Evolutionary conservation across 805 yeast species (phyloP), one percentile per base, ranked within the genome.

Genomic region (Kockiozyma suomiensis): DNA sequence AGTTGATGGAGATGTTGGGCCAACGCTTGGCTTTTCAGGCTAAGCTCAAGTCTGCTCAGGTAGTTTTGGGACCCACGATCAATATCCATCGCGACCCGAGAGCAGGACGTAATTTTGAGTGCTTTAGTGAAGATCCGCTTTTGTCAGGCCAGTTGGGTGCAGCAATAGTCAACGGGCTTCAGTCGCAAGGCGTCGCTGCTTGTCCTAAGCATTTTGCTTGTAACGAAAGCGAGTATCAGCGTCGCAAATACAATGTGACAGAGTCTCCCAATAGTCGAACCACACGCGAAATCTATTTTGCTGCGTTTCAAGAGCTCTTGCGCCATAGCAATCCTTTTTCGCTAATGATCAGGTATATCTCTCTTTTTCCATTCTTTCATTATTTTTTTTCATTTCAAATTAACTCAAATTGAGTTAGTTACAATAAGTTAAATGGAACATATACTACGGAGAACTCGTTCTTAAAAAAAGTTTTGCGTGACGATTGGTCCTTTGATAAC

Each of bases 81-180:
- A 83, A 83, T 73, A 82, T 82, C 62, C 82, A 78, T 50, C 73
- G 87, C 56, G 78, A 79, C n/a, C 86, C 87, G 10, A 70, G 80
- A 33, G 86, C 86, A 33, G 87, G 88, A 21, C 73, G 88, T 56
- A 83, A 83, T 1, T 84, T 83, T 67, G 88, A 84, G 70, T 76
- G 82, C 33, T 84, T 80, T 71, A 74, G 82, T 30, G 88, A 84
- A 71, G 88, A 84, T 68, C 88, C 88, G 2, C 72, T 76, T 42
- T 68, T 80, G 33, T 69, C 81, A 7, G 83, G 83, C 58, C 59
- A 72, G 19, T 75, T 70, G 19, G 79, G 86, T 38, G 77, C 83
- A 15, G 70, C 75, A 15, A 72, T 81, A 41, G 73, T 83, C 58
- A 74, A 76, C 46, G 88, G 88, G 45, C 77, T 85, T 54, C 88